Evolutionary conservation across 208 protist species (phyloP), one percentile per base, ranked within the genome.

Genomic region (Balamuthia mandrillaris): DNA sequence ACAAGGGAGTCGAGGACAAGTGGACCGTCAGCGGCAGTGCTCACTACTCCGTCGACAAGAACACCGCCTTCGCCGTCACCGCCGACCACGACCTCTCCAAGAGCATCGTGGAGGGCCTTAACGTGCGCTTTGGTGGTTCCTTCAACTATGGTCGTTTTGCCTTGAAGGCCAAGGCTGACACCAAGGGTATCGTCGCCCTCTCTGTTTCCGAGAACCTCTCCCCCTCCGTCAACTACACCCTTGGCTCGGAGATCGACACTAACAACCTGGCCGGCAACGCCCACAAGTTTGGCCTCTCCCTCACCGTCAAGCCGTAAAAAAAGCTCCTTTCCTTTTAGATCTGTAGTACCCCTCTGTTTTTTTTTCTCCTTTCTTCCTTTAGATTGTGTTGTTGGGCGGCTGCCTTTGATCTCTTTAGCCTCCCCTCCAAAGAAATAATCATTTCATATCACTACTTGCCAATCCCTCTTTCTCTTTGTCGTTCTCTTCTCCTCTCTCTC

Each of bases 171-270:
- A 72, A 72, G 61, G n/a, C 29, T 41, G 14, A 12, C 61, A 49
- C 61, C 2, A 41, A 72, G 21, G 61, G 61, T 45, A 33, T 6
- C 27, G 37, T 72, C 61, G 33, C 37, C 37, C 33, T 72, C 61
- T 14, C 37, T 24, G 35, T 72, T 16, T 33, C 35, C 33, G 16
- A 72, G 61, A 33, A 72, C 37, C 61, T 72, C 61, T 35, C 29
- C 61, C 61, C 61, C 35, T 21, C 33, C 33, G 61, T 72, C 33
- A 72, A 72, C 37, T 33, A 33, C 61, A 72, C 61, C 33, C 61
- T 72, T 41, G 61, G 61, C 61, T 49, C 61, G 21, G 61, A 72
- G 61, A 33, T 72, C 61, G 47, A 72, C 61, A 72, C 61, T 41
- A 49, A 49, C 61, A 41, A 72, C 61, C 61, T 72, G 41, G 61